phyloP scores from a whole-genome alignment of 495 filamentous ascomycete genomes.

The Glarea lozoyensis region DNA sequence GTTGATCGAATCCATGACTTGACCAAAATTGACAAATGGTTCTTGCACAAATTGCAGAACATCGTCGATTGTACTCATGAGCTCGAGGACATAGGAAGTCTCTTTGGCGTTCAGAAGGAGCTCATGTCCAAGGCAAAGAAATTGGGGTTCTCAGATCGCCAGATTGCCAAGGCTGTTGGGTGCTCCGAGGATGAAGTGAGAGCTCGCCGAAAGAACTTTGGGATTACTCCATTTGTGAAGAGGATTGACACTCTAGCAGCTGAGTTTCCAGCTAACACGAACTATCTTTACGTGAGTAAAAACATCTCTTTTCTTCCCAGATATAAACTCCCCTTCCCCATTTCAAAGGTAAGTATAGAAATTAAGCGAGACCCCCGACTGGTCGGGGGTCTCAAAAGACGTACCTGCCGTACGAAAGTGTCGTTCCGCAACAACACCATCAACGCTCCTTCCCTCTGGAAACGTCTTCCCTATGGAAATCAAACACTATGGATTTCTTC shows the following conservation, averaged over 20 bases:
- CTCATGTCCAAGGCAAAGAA: slow-evolving; percentile 87
- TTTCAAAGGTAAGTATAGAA: no score
- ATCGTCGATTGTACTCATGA: slow-evolving; percentile 84
- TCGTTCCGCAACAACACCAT: no score
- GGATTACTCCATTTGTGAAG: slow-evolving; percentile 86
- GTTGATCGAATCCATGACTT: slow-evolving; percentile 86
- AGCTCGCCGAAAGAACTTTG: slow-evolving; percentile 74
- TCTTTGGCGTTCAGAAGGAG: slow-evolving; percentile 80
- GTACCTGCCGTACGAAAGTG: no score
- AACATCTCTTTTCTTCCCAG: not conserved
- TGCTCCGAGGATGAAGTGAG: slow-evolving; percentile 86
- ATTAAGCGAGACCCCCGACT: no score
- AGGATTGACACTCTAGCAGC: slow-evolving; percentile 88
- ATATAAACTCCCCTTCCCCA: slow-evolving; percentile 21
- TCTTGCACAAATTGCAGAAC: slow-evolving; percentile 95
- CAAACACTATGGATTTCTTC: no score
- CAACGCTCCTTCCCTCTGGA: no score
- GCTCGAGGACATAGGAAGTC: slow-evolving; percentile 77
- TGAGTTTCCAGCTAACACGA: slow-evolving; percentile 95
- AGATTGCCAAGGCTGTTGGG: slow-evolving; percentile 81
- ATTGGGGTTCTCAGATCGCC: slow-evolving; percentile 92
- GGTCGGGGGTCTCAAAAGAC: no score
- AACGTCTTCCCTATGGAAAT: no score
- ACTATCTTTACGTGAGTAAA: slow-evolving; percentile 66
- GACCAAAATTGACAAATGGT: slow-evolving; percentile 95